Percentiles rank a stretch among this genome's conserved stretches.
phyloP scores from a whole-genome alignment of 2,329 filamentous ascomycete genomes.

The Colletotrichum sp. region DNA sequence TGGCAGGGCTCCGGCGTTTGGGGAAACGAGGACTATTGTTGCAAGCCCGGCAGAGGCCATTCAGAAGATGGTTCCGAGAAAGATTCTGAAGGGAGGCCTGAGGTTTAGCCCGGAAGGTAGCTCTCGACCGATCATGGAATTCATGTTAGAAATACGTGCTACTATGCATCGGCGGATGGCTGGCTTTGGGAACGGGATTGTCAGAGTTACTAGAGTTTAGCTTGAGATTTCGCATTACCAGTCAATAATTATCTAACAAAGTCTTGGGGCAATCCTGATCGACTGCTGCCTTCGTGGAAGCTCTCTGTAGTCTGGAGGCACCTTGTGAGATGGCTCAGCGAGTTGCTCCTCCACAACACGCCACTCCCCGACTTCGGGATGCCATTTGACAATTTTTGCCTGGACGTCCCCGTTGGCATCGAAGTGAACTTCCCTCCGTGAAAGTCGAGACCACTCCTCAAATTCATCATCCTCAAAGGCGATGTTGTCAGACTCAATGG shows the following conservation, averaged over 20 bases:
- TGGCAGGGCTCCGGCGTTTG: not conserved
- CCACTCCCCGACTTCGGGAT: not conserved
- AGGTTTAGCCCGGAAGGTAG: not conserved
- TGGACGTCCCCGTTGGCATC: constrained; percentile 29
- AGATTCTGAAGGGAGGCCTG: not conserved
- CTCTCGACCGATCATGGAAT: not conserved
- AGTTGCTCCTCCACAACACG: not conserved
- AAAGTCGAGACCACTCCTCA: constrained; percentile 44
- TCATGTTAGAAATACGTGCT: not conserved
- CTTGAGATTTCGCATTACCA: not conserved
- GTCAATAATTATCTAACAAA: not conserved
- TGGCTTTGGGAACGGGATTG: not conserved
- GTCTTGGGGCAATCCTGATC: not conserved
- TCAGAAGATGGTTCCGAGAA: not conserved
- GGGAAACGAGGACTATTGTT: not conserved
- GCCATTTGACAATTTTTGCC: not conserved
- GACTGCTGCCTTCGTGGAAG: not conserved
- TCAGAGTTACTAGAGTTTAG: not conserved
- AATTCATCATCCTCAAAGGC: constrained; percentile 35
- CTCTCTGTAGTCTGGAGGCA: not conserved
- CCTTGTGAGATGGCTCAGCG: not conserved
- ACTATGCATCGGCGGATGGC: not conserved
- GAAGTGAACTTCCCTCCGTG: constrained; percentile 42
- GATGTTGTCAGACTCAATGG: constrained; percentile 35
- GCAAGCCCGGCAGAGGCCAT: not conserved